These are phyloP conservation scores for Basidiobolus meristosporus DNA, from an alignment of 371 early-diverging fungal genomes.

Conservation along the genomic window DNA sequence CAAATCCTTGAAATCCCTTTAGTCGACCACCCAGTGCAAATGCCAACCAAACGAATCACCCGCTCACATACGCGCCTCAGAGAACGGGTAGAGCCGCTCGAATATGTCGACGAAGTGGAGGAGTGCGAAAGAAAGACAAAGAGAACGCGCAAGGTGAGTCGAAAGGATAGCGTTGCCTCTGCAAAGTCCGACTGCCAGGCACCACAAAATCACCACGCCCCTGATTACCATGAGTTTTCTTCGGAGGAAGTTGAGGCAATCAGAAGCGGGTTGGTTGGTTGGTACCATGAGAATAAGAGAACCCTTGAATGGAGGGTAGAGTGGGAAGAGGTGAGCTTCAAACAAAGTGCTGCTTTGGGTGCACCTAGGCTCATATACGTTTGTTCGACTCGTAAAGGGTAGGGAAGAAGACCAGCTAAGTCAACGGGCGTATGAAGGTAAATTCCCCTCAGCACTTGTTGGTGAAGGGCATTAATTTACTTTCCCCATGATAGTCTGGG, in stretches of 20 bases:
- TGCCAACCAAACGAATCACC: too few species aligned
- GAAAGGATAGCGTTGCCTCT: too few species aligned
- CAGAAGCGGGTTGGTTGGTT: background rate
- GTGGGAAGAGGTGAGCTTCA: background rate
- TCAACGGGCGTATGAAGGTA: conserved; percentile 1
- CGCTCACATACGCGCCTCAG: too few species aligned
- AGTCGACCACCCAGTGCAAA: too few species aligned
- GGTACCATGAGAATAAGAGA: background rate
- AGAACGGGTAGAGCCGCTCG: too few species aligned
- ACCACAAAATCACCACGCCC: too few species aligned
- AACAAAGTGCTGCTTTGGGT: background rate
- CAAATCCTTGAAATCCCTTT: too few species aligned
- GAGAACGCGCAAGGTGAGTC: too few species aligned
- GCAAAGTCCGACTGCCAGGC: too few species aligned
- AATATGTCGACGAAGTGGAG: too few species aligned
- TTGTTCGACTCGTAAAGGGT: background rate
- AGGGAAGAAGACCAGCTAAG: background rate
- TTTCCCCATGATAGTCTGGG: conserved; percentile 27
- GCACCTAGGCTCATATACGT: background rate
- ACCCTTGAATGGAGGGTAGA: background rate
- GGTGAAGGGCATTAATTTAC: background rate
- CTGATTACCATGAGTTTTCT: background rate
- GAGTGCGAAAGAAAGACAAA: too few species aligned
- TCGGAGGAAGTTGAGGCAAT: background rate
- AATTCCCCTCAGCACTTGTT: background rate